A percentile compares a stretch with the other conserved stretches of the same genome.
Conservation (phyloP, 2,329 filamentous ascomycete species). For the Neophaeococcomyces aloes region DNA sequence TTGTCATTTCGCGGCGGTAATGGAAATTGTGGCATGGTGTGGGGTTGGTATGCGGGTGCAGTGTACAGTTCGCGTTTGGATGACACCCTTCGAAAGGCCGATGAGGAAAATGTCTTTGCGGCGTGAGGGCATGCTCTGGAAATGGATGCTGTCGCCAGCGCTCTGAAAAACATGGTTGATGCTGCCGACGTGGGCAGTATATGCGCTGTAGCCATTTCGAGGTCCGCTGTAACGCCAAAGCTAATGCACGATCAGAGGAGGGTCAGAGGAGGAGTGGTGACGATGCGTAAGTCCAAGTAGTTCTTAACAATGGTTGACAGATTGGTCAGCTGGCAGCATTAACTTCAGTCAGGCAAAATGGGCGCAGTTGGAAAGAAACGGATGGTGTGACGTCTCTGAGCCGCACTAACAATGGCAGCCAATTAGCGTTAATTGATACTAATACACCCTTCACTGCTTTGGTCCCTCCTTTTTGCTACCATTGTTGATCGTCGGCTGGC, state of each 20-base stretch:
- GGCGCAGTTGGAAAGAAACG: not conserved
- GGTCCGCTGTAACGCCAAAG: not conserved
- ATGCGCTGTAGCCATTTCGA: conserved; percentile 32
- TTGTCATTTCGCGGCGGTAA: conserved; percentile 46
- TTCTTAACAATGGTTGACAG: not conserved
- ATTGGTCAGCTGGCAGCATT: conserved; percentile 4
- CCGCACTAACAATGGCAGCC: not conserved
- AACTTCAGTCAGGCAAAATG: not conserved
- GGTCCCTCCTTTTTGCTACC: no score
- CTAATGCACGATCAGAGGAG: not conserved
- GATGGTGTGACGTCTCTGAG: conserved; percentile 3
- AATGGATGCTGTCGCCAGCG: conserved; percentile 28
- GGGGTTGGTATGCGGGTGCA: conserved; percentile 53
- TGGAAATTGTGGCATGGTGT: conserved; percentile 47
- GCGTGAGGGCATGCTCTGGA: conserved; percentile 28
- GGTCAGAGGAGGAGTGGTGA: not conserved
- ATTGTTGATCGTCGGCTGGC: no score
- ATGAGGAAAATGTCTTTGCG: conserved; percentile 40
- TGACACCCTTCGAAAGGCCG: conserved; percentile 34
- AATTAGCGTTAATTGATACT: not conserved
- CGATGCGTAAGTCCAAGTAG: not conserved
- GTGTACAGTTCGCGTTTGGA: conserved; percentile 46
- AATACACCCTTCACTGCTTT: not conserved
- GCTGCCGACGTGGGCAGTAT: conserved; percentile 36
- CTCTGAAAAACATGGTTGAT: conserved; percentile 34